A percentile compares a stretch with the other conserved stretches of the same genome.
Evolutionary conservation across 2,329 filamentous ascomycete species (phyloP).

Genomic region (Coniosporium tulheliwenetii): DNA sequence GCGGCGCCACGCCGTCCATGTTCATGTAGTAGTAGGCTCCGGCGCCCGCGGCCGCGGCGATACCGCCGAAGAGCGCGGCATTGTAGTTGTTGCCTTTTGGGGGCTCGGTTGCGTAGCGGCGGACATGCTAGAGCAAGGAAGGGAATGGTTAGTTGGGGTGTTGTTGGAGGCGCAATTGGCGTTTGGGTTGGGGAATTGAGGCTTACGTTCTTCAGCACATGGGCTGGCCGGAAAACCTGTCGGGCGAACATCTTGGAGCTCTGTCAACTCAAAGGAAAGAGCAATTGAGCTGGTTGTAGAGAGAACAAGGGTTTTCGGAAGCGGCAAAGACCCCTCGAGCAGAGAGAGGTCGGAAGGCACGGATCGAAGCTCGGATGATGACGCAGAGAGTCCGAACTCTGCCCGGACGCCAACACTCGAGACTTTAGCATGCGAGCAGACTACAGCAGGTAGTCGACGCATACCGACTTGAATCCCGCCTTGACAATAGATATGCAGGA

Average conservation of each 20-base stretch:
- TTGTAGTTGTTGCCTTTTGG: slow-evolving; percentile 38
- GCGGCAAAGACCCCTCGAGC: too few species aligned
- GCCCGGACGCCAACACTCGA: too few species aligned
- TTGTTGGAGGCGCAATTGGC: neutral
- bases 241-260: slow-evolving; percentile 24
- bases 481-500: too few species aligned
- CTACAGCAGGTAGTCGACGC: too few species aligned
- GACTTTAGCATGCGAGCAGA: too few species aligned
- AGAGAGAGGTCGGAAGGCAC: too few species aligned
- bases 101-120: slow-evolving; percentile 55
- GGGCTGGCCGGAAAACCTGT: slow-evolving; percentile 25
- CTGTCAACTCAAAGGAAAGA: neutral
- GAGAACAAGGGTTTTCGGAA: too few species aligned
- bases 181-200: neutral
- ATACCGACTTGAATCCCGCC: too few species aligned
- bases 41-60: slow-evolving; percentile 40
- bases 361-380: too few species aligned
- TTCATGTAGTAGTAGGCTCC: slow-evolving; percentile 38
- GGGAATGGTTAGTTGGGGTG: neutral
- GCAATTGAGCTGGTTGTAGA: too few species aligned
- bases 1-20: slow-evolving; percentile 10
- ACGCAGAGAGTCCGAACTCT: too few species aligned
- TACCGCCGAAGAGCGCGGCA: slow-evolving; percentile 42
- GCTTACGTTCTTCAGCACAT: slow-evolving; percentile 16
- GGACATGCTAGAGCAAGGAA: slow-evolving; percentile 35